Evolutionary conservation across 306 rosid species (phyloP).

Genomic region (Rosa multiflora): DNA sequence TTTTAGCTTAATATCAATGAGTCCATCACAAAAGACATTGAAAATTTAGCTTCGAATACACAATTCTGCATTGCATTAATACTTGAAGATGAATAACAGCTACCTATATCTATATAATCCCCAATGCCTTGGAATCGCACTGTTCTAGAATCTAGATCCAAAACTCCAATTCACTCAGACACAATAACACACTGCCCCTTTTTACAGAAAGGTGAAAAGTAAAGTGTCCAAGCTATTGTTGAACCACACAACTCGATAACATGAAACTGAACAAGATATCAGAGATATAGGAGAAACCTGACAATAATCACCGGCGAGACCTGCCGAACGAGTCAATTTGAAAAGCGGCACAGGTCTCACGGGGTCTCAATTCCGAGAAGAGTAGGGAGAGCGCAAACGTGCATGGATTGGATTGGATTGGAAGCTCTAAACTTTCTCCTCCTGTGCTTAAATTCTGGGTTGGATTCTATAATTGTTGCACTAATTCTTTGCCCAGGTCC

Average conservation of each 20-base stretch:
- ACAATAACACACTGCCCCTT: no score
- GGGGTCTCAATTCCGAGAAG: background rate
- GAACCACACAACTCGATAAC: background rate
- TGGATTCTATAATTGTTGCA: background rate
- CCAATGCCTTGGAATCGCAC: background rate
- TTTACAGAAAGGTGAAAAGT: background rate
- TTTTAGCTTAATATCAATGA: background rate
- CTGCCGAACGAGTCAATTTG: background rate
- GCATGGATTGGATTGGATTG: background rate
- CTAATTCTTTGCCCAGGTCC: no score
- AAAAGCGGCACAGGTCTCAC: background rate
- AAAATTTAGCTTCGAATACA: background rate
- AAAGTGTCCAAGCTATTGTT: background rate
- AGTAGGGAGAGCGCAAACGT: background rate
- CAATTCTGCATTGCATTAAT: background rate
- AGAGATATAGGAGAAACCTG: background rate
- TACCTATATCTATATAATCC: background rate
- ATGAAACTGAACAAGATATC: background rate
- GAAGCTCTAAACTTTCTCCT: background rate
- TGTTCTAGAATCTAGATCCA: background rate
- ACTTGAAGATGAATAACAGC: background rate
- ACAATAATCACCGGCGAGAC: background rate
- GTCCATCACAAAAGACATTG: background rate
- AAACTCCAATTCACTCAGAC: background rate
- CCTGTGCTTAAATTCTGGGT: background rate